Percentiles rank a stretch among this genome's conserved stretches.
These are phyloP conservation scores for Calonectria naviculata DNA, from an alignment of 2,329 filamentous ascomycete species.

Conservation along the genomic window DNA sequence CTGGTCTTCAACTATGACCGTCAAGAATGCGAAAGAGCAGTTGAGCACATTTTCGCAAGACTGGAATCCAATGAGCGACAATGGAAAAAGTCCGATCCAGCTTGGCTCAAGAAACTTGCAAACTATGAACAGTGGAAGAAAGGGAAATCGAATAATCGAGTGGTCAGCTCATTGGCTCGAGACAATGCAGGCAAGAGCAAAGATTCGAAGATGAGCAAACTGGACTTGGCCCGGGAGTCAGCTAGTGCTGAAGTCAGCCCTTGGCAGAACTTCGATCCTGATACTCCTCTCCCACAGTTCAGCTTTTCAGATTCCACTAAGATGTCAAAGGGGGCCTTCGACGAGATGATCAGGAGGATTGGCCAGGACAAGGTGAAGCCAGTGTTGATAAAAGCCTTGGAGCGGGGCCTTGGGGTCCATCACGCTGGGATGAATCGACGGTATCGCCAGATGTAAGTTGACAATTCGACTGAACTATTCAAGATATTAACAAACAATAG, in stretches of 20 bases:
- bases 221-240: conserved; percentile 67
- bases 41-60: conserved; percentile 60
- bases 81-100: conserved; percentile 66
- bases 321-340: conserved; percentile 67
- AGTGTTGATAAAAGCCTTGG: conserved; percentile 69
- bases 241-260: conserved; percentile 64
- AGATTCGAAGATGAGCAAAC: conserved; percentile 55
- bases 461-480: neutral
- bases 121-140: conserved; percentile 68
- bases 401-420: conserved; percentile 79
- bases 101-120: conserved; percentile 70
- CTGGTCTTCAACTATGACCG: conserved; percentile 85
- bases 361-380: conserved; percentile 58
- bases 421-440: conserved; percentile 83
- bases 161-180: conserved; percentile 39
- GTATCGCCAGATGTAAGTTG: conserved; percentile 73
- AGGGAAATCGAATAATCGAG: conserved; percentile 49
- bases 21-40: conserved; percentile 69
- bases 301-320: conserved; percentile 74
- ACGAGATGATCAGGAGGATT: conserved; percentile 55
- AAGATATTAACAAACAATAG: conserved; percentile 40
- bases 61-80: conserved; percentile 50
- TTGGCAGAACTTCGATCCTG: conserved; percentile 75
- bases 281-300: conserved; percentile 71
- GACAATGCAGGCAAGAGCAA: conserved; percentile 54